These are phyloP conservation scores for Aspergillus thermomutatus DNA, from an alignment of 2,329 filamentous ascomycete genomes.

Conservation along the genomic window DNA sequence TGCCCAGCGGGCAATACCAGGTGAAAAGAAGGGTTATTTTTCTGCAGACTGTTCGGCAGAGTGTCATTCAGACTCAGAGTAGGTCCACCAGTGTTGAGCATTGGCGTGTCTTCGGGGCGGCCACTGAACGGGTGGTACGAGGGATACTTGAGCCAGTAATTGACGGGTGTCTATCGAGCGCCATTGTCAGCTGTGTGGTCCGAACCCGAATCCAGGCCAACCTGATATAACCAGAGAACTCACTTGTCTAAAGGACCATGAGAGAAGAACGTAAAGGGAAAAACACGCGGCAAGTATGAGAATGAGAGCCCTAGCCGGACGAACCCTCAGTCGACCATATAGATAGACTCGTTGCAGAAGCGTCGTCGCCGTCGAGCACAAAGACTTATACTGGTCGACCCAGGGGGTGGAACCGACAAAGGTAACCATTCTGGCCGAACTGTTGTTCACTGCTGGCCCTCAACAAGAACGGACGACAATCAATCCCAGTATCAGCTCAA, in stretches of 20 bases:
- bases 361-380: slow-evolving; percentile 16
- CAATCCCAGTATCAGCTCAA: neutral
- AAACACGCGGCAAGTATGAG: slow-evolving; percentile 19
- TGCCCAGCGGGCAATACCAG: slow-evolving; percentile 51
- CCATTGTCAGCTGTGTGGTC: slow-evolving; percentile 2
- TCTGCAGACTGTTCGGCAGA: slow-evolving; percentile 30
- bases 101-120: slow-evolving; percentile 30
- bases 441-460: neutral
- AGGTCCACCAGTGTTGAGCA: slow-evolving; percentile 21
- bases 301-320: slow-evolving; percentile 22
- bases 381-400: slow-evolving; percentile 23
- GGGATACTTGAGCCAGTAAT: slow-evolving; percentile 34
- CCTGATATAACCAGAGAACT: slow-evolving; percentile 2
- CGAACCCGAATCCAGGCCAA: neutral
- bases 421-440: slow-evolving; percentile 22
- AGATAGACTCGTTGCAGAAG: slow-evolving; percentile 22
- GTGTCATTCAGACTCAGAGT: slow-evolving; percentile 23
- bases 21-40: slow-evolving; percentile 48
- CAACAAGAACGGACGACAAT: slow-evolving; percentile 4
- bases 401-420: slow-evolving; percentile 21
- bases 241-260: slow-evolving; percentile 19
- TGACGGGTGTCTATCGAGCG: slow-evolving; percentile 18
- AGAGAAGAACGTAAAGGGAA: slow-evolving; percentile 20
- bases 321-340: slow-evolving; percentile 24
- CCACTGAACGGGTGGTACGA: slow-evolving; percentile 28